Evolutionary conservation across 83 land plant species (phyloP).

Genomic region (Thuja plicata): DNA sequence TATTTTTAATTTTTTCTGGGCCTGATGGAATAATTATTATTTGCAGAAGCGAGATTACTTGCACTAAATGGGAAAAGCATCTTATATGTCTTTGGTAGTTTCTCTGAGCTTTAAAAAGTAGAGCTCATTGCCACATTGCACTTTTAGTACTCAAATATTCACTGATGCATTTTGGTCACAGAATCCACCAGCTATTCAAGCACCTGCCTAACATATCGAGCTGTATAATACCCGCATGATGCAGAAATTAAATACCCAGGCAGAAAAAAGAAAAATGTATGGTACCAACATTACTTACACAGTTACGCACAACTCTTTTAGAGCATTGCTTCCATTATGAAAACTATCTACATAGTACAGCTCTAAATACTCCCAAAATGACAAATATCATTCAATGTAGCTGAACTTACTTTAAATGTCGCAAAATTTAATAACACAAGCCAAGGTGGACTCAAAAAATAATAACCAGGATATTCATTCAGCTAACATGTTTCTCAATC

Average conservation of each 20-base stretch:
- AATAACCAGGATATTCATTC: not conserved
- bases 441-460: not conserved
- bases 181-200: not conserved
- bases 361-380: not conserved
- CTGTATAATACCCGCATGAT: not conserved
- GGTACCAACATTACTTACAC: not conserved
- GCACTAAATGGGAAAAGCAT: not conserved
- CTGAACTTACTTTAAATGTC: not conserved
- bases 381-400: not conserved
- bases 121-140: not conserved
- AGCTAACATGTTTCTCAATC: not conserved
- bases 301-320: not conserved
- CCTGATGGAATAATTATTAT: too few species aligned
- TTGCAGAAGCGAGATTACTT: not conserved
- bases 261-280: not conserved
- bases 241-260: not conserved
- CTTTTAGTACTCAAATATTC: not conserved
- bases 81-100: not conserved
- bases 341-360: not conserved
- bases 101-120: not conserved
- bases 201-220: not conserved
- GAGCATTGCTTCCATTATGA: not conserved
- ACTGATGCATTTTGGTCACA: not conserved
- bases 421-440: not conserved
- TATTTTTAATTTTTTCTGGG: not conserved